Base-by-base conservation (phyloP, 176 grass and related monocot genomes). In the Musa schizocarpa region DNA sequence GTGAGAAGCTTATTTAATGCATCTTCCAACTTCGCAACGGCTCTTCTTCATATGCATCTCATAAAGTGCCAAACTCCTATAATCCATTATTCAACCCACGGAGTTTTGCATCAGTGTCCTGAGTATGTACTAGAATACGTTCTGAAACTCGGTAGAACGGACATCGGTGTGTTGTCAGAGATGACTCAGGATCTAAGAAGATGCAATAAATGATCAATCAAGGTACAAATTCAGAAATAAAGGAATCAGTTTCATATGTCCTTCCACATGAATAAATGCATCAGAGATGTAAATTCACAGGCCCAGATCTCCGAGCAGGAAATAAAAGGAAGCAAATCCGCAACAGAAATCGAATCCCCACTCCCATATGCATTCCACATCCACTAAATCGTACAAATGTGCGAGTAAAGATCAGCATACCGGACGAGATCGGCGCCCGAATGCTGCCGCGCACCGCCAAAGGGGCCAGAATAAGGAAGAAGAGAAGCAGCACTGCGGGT, bases 401-500 rank as follows among this genome's bases (percentile, higher is more conserved):
- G 73, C 19, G 55, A 72, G 61, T 64, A 52, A n/a, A 76, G 2
- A 74, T 19, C 43, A 72, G 16, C 83, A 61, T 26, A 93, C 94
- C 86, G 7, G 90, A 79, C 49, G 83, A 83, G 64, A 89, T 83
- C 62, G 83, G 83, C 57, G 81, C 77, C 71, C 80, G 79, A 0
- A 82, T 71, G 2, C 79, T 88, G 83, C 81, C 90, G 25, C 81
- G 80, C 20, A 48, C 80, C 61, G 85, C 76, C 76, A 91, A 89
- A 22, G 86, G 88, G 7, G 84, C 85, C 23, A 98, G 49, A 27
- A 98, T 71, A 79, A 89, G 84, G 63, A 93, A 77, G 80, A 93
- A 89, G 2, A 93, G 82, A 50, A 91, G 84, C 24, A 98, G 72
- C 76, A 90, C 77, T 64, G 77, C 71, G 23, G 86, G 82, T 19